phyloP scores from a whole-genome alignment of 768 basidiomycete genomes.

The Xerocomellus intermedius region DNA sequence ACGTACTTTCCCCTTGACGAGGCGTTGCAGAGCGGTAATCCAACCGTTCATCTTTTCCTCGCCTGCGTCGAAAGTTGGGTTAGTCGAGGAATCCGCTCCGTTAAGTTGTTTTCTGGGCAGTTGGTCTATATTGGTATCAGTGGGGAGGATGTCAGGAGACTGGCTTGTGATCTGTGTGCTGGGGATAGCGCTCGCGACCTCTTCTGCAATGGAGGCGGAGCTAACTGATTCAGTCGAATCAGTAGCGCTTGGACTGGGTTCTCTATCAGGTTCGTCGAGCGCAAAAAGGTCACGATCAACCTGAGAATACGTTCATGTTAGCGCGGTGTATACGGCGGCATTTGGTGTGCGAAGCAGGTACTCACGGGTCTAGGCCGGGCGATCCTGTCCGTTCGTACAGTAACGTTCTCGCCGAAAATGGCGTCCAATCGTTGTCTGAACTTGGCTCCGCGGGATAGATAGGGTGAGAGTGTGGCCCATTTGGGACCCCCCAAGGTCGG shows the following conservation, averaged over 20 bases:
- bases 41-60: constrained; percentile 17
- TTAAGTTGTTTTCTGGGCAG: background rate
- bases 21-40: constrained; percentile 28
- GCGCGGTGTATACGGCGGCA: background rate
- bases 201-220: constrained; percentile 4
- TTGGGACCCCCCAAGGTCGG: background rate
- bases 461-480: constrained; percentile 3
- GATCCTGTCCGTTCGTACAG: constrained; percentile 22
- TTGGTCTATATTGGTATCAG: background rate
- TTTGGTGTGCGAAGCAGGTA: background rate
- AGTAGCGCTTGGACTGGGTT: background rate
- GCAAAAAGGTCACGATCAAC: constrained; percentile 9
- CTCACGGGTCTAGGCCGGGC: constrained; percentile 25
- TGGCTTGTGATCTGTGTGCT: constrained; percentile 22
- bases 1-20: constrained; percentile 28
- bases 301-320: constrained; percentile 7
- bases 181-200: background rate
- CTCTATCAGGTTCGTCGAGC: constrained; percentile 8
- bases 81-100: background rate
- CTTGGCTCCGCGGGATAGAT: constrained; percentile 18
- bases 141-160: constrained; percentile 9
- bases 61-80: background rate
- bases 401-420: constrained; percentile 18
- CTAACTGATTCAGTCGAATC: constrained; percentile 1
- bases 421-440: constrained; percentile 21